These are phyloP conservation scores for Termitomyces sp. DNA, from an alignment of 768 basidiomycete genomes.

Conservation along the genomic window DNA sequence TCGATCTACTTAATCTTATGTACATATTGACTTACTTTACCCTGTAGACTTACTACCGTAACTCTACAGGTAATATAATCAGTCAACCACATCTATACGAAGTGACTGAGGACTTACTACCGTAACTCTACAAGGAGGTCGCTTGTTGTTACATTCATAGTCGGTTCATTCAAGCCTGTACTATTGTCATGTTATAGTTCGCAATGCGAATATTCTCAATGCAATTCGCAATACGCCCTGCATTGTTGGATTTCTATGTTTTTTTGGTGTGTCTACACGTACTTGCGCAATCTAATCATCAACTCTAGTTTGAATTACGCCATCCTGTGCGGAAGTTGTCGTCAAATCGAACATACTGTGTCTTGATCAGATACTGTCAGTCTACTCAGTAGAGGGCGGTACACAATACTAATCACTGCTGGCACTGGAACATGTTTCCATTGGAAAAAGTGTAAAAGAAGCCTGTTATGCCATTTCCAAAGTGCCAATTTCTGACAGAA, in stretches of 20 bases:
- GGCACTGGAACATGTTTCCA: too few species aligned
- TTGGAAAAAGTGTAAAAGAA: too few species aligned
- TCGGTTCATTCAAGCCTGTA: conserved; percentile 1
- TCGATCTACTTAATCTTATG: too few species aligned
- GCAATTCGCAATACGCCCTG: conserved; percentile 23
- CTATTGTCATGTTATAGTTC: too few species aligned
- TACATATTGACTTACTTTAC: too few species aligned
- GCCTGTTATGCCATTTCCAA: too few species aligned
- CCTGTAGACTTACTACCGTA: too few species aligned
- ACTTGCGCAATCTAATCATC: neutral
- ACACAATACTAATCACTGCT: conserved; percentile 2
- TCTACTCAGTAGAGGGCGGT: neutral
- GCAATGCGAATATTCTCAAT: neutral
- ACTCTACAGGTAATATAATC: too few species aligned
- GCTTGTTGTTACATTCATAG: conserved; percentile 7
- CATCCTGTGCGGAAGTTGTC: conserved; percentile 17
- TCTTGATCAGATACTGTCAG: conserved; percentile 18
- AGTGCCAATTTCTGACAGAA: too few species aligned
- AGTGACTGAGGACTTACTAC: too few species aligned
- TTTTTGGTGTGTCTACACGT: conserved; percentile 16
- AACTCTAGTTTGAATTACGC: conserved; percentile 18
- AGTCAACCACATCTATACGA: too few species aligned
- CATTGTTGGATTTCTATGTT: conserved; percentile 21
- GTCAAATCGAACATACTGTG: conserved; percentile 22
- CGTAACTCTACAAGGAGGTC: conserved; percentile 17